Base-by-base conservation (phyloP, 257 asterid species). In the Lavandula angustifolia region DNA sequence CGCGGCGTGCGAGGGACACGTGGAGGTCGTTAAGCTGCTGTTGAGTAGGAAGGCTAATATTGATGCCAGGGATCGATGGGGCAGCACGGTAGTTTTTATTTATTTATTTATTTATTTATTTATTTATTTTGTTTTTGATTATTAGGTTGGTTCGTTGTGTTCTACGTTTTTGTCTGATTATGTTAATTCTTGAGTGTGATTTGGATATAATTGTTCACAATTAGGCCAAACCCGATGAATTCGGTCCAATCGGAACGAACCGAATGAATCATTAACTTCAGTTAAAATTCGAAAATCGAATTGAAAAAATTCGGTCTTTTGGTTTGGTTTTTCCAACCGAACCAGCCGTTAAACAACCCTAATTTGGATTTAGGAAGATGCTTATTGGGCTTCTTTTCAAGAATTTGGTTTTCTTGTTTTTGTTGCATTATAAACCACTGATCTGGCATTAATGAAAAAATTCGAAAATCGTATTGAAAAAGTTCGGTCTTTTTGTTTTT, bases 21-120 rank as follows among this genome's bases (percentile, higher is more conserved):
- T 79, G 2, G 91, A 86, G n/a, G 96, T 90, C 60, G 95, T 63
- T n/a, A 82, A 75, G 81, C 84, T 90, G 29, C 60, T 94, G 80
- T 67, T 94, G 86, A 75, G 89, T 35, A 74, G 90, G 66, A 83
- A 60, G 70, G 96, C 95, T 18, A 94, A 94, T 69, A 79, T 94
- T 16, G 96, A 94, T 73, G 97, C 97, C 3, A 88, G 92, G 16
- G 97, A 92, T 88, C 91, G 99, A 27, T 92, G 99, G 99, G 99
- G 97, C 33, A 89, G 99, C 89, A 92, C 99, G 94, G 98, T 92
- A 81, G 27, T 22, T 22, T 22, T 22, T 22, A 22, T 22, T 22
- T 22, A 22, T 22, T 32, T 11, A 11, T 64, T 34, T 16, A 5
- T 55, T 62, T 16, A n/a, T n/a, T n/a, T n/a, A n/a, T 37, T 32